Evolutionary conservation across 2,329 filamentous ascomycete genomes (phyloP).

Genomic region (Hymenoscyphus fraxineus): DNA sequence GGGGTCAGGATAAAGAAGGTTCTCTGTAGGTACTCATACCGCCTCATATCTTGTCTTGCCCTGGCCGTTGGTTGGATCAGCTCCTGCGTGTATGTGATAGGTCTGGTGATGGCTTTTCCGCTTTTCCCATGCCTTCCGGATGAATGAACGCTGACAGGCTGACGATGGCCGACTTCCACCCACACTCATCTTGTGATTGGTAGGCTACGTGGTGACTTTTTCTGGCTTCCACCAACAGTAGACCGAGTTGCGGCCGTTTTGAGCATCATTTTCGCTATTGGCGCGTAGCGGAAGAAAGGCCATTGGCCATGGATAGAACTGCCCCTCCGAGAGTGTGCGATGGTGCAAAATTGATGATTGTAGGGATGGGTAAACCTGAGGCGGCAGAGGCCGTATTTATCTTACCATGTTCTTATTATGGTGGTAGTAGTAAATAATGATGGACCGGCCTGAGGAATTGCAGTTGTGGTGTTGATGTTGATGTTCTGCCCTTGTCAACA

Average conservation of each 20-base stretch:
- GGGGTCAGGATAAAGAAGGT: background rate
- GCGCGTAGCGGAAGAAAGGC: constrained; percentile 9
- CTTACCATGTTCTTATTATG: too few relatives aligned
- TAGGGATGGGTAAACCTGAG: too few relatives aligned
- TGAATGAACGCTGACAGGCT: constrained; percentile 14
- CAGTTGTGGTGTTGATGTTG: background rate
- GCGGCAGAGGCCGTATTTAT: too few relatives aligned
- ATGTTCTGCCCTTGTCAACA: background rate
- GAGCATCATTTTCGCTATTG: constrained; percentile 16
- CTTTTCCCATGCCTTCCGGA: constrained; percentile 6
- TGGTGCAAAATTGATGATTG: background rate
- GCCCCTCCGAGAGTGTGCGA: background rate
- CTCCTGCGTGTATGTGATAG: constrained; percentile 11
- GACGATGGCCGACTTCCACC: constrained; percentile 5
- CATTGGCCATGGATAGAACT: constrained; percentile 5
- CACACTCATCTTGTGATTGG: constrained; percentile 8
- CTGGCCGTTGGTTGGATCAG: background rate
- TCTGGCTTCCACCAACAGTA: constrained; percentile 13
- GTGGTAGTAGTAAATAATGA: too few relatives aligned
- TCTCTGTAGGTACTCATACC: background rate
- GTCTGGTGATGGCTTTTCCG: constrained; percentile 12
- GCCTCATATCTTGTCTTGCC: background rate
- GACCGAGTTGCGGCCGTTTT: constrained; percentile 5
- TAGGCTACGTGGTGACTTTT: constrained; percentile 2
- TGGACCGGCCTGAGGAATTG: background rate